Base-by-base conservation (phyloP, 306 rosid genomes). In the Vicia villosa region DNA sequence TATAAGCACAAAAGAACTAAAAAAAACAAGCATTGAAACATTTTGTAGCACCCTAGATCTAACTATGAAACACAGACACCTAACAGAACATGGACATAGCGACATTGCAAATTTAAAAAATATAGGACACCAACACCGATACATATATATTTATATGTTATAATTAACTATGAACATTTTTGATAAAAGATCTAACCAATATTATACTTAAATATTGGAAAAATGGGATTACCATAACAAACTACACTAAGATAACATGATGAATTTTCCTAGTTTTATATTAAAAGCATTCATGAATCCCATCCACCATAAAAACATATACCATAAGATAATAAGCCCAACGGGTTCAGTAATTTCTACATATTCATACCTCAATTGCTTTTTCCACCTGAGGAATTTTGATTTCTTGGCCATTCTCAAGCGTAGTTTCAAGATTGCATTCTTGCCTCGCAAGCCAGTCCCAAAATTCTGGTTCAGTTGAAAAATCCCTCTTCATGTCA, bases 401-500 rank as follows among this genome's bases (percentile, higher is more conserved):
- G 20, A 50, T 61, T 75, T 80, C 89, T 80, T 80, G 88, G 47
- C 78, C 74, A 15, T 5, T 77, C 57, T 50, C 87, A 12, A 52
- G 77, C 40, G 55, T 51, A 63, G 51, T 72, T 70, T 76, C 86
- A 52, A 82, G 54, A 66, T 79, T 68, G 71, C 34, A 82, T 69
- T 84, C 85, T 70, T 74, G 91, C 75, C 87, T 88, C 10, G 92
- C 99, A 14, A 88, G 88, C 96, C 99, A 94, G 59, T 90, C 89
- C 99, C 99, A 94, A 69, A 81, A 88, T 54, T 79, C 92, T 47
- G 96, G 96, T 28, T 78, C 78, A 12, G 79, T 80, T 8, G 80
- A 82, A 80, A 90, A 94, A 82, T 84, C 90, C 76, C 84, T 83
- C 76, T 83, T 90, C 86, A 91, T 78, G 67, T 77, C 95, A 40